Conservation (phyloP, 768 basidiomycete species). For the Suillus discolor region DNA sequence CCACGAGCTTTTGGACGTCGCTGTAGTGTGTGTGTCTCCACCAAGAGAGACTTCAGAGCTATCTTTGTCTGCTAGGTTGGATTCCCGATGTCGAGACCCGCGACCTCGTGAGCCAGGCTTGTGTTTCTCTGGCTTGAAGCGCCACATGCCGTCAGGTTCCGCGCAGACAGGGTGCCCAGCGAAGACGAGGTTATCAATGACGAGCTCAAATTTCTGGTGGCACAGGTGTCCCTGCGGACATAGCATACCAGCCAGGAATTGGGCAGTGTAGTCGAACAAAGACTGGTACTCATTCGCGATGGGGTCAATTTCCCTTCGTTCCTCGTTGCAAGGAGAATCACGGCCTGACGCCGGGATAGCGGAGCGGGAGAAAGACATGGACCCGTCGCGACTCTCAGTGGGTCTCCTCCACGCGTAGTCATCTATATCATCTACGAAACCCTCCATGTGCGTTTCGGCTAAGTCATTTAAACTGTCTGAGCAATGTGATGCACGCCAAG, state of each 20-base stretch:
- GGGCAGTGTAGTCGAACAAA: constrained; percentile 79
- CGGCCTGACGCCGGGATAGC: constrained; percentile 51
- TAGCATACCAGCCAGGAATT: constrained; percentile 80
- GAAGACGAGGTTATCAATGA: constrained; percentile 90
- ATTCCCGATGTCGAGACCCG: constrained; percentile 50
- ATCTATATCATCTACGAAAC: constrained; percentile 30
- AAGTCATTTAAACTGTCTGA: constrained; percentile 36
- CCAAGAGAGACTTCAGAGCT: constrained; percentile 35
- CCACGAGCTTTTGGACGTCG: constrained; percentile 45
- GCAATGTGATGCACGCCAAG: constrained; percentile 69
- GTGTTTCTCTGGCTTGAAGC: constrained; percentile 64
- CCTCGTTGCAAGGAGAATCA: constrained; percentile 52
- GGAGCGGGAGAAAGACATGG: constrained; percentile 51
- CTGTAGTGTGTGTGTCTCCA: constrained; percentile 33
- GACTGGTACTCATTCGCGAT: constrained; percentile 58
- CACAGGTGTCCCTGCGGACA: constrained; percentile 80
- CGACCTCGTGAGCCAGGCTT: constrained; percentile 56
- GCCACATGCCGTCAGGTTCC: constrained; percentile 73
- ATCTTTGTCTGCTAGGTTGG: constrained; percentile 37
- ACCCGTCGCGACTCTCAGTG: constrained; percentile 47
- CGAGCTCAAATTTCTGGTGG: constrained; percentile 92
- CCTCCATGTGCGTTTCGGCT: constrained; percentile 14
- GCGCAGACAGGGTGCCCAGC: constrained; percentile 93
- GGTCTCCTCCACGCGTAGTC: constrained; percentile 71
- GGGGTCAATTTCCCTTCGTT: constrained; percentile 37